phyloP scores from a whole-genome alignment of 768 basidiomycete species.

The Tricholoma sp. region DNA sequence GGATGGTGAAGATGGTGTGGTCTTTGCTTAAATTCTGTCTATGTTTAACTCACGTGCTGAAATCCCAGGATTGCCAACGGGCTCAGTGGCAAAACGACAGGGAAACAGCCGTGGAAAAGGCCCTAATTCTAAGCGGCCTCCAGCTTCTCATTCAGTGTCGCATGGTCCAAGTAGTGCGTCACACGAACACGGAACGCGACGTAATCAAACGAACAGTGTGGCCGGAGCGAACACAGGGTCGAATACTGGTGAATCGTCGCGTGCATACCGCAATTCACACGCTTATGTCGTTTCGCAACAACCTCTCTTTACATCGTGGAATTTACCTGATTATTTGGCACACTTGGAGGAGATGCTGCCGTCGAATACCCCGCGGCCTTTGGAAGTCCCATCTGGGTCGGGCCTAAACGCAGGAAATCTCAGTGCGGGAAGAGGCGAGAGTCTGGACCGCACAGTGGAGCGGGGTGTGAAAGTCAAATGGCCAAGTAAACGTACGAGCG shows the following conservation, averaged over 20 bases:
- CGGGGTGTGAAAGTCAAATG: slow-evolving; percentile 86
- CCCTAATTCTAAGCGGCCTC: slow-evolving; percentile 36
- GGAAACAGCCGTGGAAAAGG: slow-evolving; percentile 36
- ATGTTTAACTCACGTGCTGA: slow-evolving; percentile 13
- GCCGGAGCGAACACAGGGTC: slow-evolving; percentile 32
- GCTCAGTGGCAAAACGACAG: slow-evolving; percentile 26
- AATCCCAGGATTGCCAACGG: slow-evolving; percentile 5
- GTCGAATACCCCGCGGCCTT: slow-evolving; percentile 63
- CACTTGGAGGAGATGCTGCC: slow-evolving; percentile 85
- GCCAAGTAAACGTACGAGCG: slow-evolving; percentile 91
- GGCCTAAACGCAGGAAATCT: slow-evolving; percentile 12
- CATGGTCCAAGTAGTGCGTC: slow-evolving; percentile 23
- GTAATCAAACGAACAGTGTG: slow-evolving; percentile 39
- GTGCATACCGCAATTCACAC: slow-evolving; percentile 75
- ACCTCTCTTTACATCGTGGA: slow-evolving; percentile 80
- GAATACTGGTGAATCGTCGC: slow-evolving; percentile 43
- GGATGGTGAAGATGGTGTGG: slow-evolving; percentile 64
- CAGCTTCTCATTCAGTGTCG: slow-evolving; percentile 24
- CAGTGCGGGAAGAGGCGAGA: slow-evolving; percentile 41
- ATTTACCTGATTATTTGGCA: slow-evolving; percentile 87
- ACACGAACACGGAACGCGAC: slow-evolving; percentile 45
- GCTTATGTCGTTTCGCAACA: slow-evolving; percentile 77
- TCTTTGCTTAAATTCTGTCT: not conserved
- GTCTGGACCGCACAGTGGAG: slow-evolving; percentile 59
- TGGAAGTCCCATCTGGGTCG: slow-evolving; percentile 58